Evolutionary conservation across 75 land plant genomes (phyloP).

Genomic region (Picea sitchensis): DNA sequence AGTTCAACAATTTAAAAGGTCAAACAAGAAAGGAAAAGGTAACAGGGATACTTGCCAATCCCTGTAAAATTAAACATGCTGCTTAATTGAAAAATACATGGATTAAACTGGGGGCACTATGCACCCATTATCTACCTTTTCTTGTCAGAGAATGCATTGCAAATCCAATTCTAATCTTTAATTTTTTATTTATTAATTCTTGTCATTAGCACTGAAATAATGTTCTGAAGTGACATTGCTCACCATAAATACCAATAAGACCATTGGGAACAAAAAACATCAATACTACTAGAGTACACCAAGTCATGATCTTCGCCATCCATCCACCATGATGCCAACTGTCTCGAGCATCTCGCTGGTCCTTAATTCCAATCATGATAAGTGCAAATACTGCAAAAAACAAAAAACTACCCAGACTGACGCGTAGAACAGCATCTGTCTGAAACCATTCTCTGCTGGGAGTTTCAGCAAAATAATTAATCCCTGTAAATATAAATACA

Average conservation of each 20-base stretch:
- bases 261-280: slow-evolving; percentile 95
- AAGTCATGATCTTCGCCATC: slow-evolving; percentile 79
- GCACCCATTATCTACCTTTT: no score
- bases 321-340: slow-evolving; percentile 98
- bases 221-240: slow-evolving; percentile 16
- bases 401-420: slow-evolving; percentile 91
- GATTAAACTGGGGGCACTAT: not conserved
- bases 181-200: not conserved
- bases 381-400: slow-evolving; percentile 73
- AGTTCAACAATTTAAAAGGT: slow-evolving; percentile 5
- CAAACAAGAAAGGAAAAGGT: not conserved
- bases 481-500: slow-evolving; percentile 72
- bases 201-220: not conserved
- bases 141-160: not conserved
- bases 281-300: slow-evolving; percentile 67
- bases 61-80: not conserved
- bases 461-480: slow-evolving; percentile 50
- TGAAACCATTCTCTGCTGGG: slow-evolving; percentile 85
- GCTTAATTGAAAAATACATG: not conserved
- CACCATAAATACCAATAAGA: slow-evolving; percentile 76
- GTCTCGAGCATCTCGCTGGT: slow-evolving; percentile 89
- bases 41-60: not conserved
- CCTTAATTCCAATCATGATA: slow-evolving; percentile 96
- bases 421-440: slow-evolving; percentile 82
- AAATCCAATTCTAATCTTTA: not conserved